phyloP scores from a whole-genome alignment of 495 filamentous ascomycete genomes.

The Astrothelium macrocarpum region DNA sequence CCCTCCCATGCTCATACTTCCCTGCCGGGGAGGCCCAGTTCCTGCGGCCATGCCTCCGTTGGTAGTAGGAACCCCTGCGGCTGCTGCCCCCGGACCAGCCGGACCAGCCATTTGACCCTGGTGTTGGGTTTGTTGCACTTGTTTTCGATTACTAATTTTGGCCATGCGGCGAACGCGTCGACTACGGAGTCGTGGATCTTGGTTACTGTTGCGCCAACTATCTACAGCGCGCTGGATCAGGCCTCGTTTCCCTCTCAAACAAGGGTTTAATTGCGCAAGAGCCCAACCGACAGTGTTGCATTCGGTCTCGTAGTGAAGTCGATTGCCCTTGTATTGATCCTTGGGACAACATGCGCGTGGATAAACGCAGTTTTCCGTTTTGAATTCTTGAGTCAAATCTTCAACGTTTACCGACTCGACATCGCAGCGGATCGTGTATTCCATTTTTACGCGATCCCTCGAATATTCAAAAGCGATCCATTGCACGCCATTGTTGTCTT shows the following conservation, averaged over 20 bases:
- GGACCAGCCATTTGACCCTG: conserved; percentile 43
- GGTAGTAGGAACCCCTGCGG: not conserved
- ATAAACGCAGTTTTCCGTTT: conserved; percentile 96
- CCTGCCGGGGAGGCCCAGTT: conserved; percentile 22
- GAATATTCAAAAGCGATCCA: conserved; percentile 99
- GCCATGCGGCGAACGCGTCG: conserved; percentile 87
- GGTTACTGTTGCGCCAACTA: conserved; percentile 98
- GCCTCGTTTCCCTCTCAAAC: conserved; percentile 82
- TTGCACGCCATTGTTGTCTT: conserved; percentile 94
- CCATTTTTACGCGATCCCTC: conserved; percentile 95
- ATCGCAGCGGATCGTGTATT: conserved; percentile 96
- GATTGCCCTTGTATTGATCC: conserved; percentile 91
- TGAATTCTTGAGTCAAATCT: conserved; percentile 75
- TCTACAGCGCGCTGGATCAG: conserved; percentile 95
- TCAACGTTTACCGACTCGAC: conserved; percentile 94
- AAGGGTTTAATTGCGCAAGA: conserved; percentile 82
- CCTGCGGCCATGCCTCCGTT: conserved; percentile 18
- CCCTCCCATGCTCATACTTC: conserved; percentile 46
- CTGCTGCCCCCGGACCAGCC: conserved; percentile 37
- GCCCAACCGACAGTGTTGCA: conserved; percentile 99
- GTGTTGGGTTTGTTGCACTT: conserved; percentile 34
- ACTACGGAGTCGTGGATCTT: conserved; percentile 83
- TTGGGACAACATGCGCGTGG: conserved; percentile 90
- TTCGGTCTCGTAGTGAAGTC: conserved; percentile 91
- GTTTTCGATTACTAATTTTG: conserved; percentile 72